Conservation (phyloP, 2,329 filamentous ascomycete species). For the Didymosphaeria variabile region DNA sequence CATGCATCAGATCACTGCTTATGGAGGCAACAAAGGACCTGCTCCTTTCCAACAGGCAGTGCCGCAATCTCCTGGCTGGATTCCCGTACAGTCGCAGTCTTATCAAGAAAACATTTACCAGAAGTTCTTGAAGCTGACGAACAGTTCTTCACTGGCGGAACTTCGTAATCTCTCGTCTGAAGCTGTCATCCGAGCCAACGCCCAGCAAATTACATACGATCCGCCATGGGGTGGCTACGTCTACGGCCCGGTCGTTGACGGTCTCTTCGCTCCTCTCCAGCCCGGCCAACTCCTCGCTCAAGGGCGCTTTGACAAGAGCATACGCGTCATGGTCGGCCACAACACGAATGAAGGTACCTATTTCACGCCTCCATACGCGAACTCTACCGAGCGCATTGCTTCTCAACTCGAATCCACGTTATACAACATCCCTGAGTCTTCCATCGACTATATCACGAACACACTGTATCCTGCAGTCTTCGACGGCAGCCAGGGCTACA, state of each 20-base stretch:
- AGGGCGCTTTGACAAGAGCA: conserved; percentile 47
- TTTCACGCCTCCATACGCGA: conserved; percentile 53
- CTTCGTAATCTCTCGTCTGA: conserved; percentile 42
- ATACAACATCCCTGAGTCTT: conserved; percentile 40
- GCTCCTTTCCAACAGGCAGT: conserved; percentile 51
- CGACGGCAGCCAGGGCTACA: conserved; percentile 59
- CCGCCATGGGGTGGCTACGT: conserved; percentile 44
- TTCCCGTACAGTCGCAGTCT: conserved; percentile 33
- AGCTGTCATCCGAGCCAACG: conserved; percentile 46
- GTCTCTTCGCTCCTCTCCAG: conserved; percentile 41
- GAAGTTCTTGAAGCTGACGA: conserved; percentile 42
- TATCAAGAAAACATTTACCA: conserved; percentile 43
- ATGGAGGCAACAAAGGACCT: conserved; percentile 50
- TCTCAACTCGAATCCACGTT: conserved; percentile 35
- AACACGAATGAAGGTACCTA: conserved; percentile 57
- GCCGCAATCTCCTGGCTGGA: conserved; percentile 53
- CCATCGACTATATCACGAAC: conserved; percentile 54
- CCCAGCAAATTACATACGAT: conserved; percentile 40
- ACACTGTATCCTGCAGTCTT: conserved; percentile 62
- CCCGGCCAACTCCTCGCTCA: conserved; percentile 47
- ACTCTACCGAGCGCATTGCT: conserved; percentile 41
- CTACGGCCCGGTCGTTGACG: conserved; percentile 49
- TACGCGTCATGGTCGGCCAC: conserved; percentile 52
- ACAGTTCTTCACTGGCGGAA: conserved; percentile 45
- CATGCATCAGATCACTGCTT: conserved; percentile 53